Base-by-base conservation (phyloP, 257 asterid species). In the Solanum habrochaites region DNA sequence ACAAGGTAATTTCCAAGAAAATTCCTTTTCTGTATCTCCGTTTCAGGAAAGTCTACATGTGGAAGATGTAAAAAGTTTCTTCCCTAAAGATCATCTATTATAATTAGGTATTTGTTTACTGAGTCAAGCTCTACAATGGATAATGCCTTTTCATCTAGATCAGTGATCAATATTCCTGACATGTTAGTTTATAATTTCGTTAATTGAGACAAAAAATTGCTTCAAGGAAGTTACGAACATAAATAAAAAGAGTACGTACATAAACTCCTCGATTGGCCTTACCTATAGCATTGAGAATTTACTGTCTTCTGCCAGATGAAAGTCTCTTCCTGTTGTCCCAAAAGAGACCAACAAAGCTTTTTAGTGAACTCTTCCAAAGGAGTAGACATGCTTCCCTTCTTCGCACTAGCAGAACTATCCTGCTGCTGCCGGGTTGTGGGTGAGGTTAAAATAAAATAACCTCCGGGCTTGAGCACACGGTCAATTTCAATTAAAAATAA, bases 381-480 rank as follows among this genome's bases (percentile, higher is more conserved):
- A 91, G 90, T 87, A 83, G 93, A 73, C 81, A 75, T 80, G 86
- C 90, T 89, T 90, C 94, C 98, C 89, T 91, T 93, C 89, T 89
- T 92, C 62, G 86, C 37, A 67, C 56, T 85, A 49, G 62, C 31
- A 75, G 93, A 90, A 90, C 89, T 93, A 86, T 91, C 95, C 67
- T 93, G 94, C 88, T 88, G 94, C 88, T 88, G 94, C 89, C 88
- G 91, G 89, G 94, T 93, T 87, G 89, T 87, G 72, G 98, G 96
- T 82, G 98, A 93, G 90, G 98, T 95, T 89, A 97, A 90, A 84
- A 95, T 96, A 89, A 97, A 88, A 93, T 95, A 97, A 87, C 98
- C 98, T 89, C 99, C 99, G 7, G 99, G 99, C 93, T 91, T 97
- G 91, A 95, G 96, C 77, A 97, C 85, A 88, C 99, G 95, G 87